Conservation (phyloP, 306 rosid species). For the Rubus idaeus region DNA sequence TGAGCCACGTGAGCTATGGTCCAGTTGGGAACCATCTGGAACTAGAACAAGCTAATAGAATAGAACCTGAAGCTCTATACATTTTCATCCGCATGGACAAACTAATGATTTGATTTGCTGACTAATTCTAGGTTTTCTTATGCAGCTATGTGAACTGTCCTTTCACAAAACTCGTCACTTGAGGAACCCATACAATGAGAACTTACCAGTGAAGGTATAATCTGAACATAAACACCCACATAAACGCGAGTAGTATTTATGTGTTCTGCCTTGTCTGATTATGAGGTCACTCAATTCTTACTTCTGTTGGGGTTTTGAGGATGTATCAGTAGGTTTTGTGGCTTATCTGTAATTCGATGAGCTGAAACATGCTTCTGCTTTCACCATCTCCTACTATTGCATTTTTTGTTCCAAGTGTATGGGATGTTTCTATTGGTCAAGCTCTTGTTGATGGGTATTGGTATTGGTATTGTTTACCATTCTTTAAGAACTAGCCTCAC, state of each 20-base stretch:
- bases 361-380: background rate
- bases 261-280: background rate
- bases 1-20: background rate
- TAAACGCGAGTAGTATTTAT: background rate
- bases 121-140: constrained; percentile 37
- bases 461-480: too few species aligned
- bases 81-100: constrained; percentile 15
- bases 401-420: background rate
- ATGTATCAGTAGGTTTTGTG: background rate
- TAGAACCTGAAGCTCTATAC: constrained; percentile 13
- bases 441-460: too few species aligned
- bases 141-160: constrained; percentile 96
- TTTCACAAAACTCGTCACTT: constrained; percentile 98
- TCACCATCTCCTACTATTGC: background rate
- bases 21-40: too few species aligned
- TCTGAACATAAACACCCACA: constrained; percentile 1
- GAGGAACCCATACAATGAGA: constrained; percentile 97
- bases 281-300: background rate
- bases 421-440: too few species aligned
- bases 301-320: background rate
- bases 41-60: constrained; percentile 3
- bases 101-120: constrained; percentile 14
- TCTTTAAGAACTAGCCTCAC: too few species aligned
- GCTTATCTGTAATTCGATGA: background rate
- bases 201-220: constrained; percentile 96